Evolutionary conservation across 2,329 filamentous ascomycete species (phyloP).

Genomic region (Chrysoporthe puriensis): DNA sequence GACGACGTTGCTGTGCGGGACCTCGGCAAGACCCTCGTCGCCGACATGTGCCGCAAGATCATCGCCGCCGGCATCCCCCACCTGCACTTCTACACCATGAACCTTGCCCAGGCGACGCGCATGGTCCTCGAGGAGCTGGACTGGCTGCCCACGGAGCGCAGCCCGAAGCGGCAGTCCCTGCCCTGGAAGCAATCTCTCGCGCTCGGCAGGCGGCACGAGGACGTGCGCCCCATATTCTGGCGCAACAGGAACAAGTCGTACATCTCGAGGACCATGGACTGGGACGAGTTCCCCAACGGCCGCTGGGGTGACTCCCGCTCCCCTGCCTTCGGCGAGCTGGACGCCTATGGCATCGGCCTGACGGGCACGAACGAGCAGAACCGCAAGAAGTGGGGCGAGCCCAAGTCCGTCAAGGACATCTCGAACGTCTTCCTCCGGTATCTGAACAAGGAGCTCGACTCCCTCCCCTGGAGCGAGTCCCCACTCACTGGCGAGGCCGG

Average conservation of each 20-base stretch:
- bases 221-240: conserved; percentile 98
- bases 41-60: conserved; percentile 86
- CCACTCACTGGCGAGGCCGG: conserved; percentile 83
- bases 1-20: conserved; percentile 92
- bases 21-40: conserved; percentile 83
- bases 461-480: conserved; percentile 91
- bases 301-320: conserved; percentile 97
- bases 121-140: conserved; percentile 92
- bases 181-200: conserved; percentile 96
- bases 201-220: conserved; percentile 85
- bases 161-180: conserved; percentile 83
- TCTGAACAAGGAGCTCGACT: conserved; percentile 77
- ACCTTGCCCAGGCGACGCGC: conserved; percentile 88
- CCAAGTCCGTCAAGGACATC: conserved; percentile 77
- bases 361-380: conserved; percentile 96
- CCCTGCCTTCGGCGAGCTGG: conserved; percentile 92
- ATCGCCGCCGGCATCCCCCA: conserved; percentile 82
- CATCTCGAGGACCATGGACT: conserved; percentile 91
- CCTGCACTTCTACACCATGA: conserved; percentile 99
- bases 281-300: conserved; percentile 99
- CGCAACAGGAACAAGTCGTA: conserved; percentile 96
- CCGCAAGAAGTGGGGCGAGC: conserved; percentile 91
- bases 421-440: conserved; percentile 84
- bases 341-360: conserved; percentile 90
- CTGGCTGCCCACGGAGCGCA: conserved; percentile 76